These are phyloP conservation scores for Xylariomycetidae sp. DNA, from an alignment of 2,329 filamentous ascomycete species.

Conservation along the genomic window DNA sequence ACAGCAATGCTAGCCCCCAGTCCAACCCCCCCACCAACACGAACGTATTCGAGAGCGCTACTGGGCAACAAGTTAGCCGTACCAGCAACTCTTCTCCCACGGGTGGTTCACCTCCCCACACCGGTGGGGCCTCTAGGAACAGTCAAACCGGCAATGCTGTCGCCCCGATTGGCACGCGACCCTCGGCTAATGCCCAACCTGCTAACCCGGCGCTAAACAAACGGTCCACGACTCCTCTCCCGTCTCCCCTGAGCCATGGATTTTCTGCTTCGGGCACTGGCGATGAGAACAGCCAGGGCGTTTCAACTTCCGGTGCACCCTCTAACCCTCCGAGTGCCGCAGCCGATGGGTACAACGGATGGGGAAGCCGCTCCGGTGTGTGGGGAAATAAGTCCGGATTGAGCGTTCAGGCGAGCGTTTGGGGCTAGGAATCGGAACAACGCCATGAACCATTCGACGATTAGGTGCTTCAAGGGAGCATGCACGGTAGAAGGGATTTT, in stretches of 20 bases:
- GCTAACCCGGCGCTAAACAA: conserved; percentile 64
- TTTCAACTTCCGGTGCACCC: conserved; percentile 41
- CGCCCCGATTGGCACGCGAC: conserved; percentile 90
- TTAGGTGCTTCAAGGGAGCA: conserved; percentile 3
- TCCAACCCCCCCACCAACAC: conserved; percentile 58
- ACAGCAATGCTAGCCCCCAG: conserved; percentile 82
- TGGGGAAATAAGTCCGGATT: conserved; percentile 82
- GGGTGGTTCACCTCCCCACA: conserved; percentile 71
- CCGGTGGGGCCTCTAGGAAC: conserved; percentile 54
- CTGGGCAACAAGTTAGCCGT: conserved; percentile 63
- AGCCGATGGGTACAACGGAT: conserved; percentile 53
- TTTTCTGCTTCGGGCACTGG: conserved; percentile 51
- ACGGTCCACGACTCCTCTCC: conserved; percentile 81
- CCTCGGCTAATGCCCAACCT: conserved; percentile 51
- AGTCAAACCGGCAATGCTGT: conserved; percentile 60
- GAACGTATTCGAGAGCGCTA: conserved; percentile 54
- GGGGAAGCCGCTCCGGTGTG: conserved; percentile 75
- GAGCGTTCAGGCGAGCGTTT: conserved; percentile 87
- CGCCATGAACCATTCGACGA: conserved; percentile 6
- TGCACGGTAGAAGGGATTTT: too few relatives aligned
- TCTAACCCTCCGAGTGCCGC: conserved; percentile 52
- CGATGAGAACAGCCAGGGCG: conserved; percentile 39
- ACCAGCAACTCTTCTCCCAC: conserved; percentile 82
- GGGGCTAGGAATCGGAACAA: conserved; percentile 58
- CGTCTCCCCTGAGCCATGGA: conserved; percentile 79